Base-by-base conservation (phyloP, 305 asterid genomes). In the Fraxinus platypoda region DNA sequence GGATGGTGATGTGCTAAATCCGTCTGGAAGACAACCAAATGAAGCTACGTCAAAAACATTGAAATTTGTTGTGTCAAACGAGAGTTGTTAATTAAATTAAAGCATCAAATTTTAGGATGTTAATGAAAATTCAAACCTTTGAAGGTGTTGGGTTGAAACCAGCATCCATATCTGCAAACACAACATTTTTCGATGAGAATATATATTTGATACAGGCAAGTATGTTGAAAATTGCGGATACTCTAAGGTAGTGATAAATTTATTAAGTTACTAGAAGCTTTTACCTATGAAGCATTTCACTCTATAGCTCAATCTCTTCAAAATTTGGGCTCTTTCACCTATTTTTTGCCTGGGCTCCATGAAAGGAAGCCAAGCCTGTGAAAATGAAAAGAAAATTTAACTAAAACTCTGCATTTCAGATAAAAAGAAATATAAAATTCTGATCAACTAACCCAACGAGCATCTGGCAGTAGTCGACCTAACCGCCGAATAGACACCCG, bases 401-500 rank as follows among this genome's bases (percentile, higher is more conserved):
- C 12, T 30, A 26, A 41, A 43, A 72, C 46, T 68, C 30, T 8
- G 71, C 52, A 70, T 74, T 72, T 72, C 6, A 81, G 71, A 72
- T 31, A 80, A 76, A 81, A 81, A 75, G 38, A 80, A 75, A 54
- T 71, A 79, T 72, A 74, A 59, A 77, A 76, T 64, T 77, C 81
- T 49, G 31, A 73, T 79, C 19, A 1, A 88, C 91, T 79, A 74
- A 94, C 98, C 98, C 97, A 93, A 74, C 95, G 97, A 81, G 93
- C 88, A 77, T 94, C 98, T 34, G 98, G 97, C 81, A 94, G 94
- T 77, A 94, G 89, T 68, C 97, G 98, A 74, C 98, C 98, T 89
- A 94, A 81, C 84, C 98, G 85, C 59, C 98, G 88, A 37, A 93
- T 84, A 68, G 97, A 88, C 31, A 94, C 94, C 13, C 90, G 97